Conservation (phyloP, 768 basidiomycete genomes). For the Auriculariales sp. region DNA sequence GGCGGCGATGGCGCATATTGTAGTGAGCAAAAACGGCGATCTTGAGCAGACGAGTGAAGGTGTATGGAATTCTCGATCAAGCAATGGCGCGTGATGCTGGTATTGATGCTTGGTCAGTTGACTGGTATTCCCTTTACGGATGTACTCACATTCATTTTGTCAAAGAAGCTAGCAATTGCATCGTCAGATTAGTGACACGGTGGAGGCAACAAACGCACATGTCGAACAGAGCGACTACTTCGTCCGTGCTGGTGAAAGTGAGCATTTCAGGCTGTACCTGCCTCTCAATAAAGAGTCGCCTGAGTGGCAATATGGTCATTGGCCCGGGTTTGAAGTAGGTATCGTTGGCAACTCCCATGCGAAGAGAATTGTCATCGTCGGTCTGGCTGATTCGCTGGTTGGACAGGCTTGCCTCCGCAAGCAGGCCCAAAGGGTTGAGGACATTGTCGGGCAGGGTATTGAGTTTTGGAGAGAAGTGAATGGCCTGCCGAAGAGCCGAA, state of each 20-base stretch:
- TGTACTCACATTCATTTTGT: slow-evolving; percentile 55
- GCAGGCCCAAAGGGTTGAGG: slow-evolving; percentile 80
- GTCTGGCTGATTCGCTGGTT: slow-evolving; percentile 20
- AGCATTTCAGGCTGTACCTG: slow-evolving; percentile 91
- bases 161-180: slow-evolving; percentile 43
- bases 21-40: slow-evolving; percentile 88
- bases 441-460: slow-evolving; percentile 87
- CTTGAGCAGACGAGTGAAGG: slow-evolving; percentile 87
- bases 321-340: slow-evolving; percentile 91
- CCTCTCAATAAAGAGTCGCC: slow-evolving; percentile 72
- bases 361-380: slow-evolving; percentile 20
- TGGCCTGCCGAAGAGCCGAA: slow-evolving; percentile 20
- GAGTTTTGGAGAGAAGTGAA: slow-evolving; percentile 55
- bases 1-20: slow-evolving; percentile 94
- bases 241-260: slow-evolving; percentile 72
- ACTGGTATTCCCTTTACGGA: slow-evolving; percentile 2
- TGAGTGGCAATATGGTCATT: slow-evolving; percentile 75
- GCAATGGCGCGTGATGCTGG: slow-evolving; percentile 64
- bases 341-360: slow-evolving; percentile 66
- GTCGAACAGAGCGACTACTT: slow-evolving; percentile 82
- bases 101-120: neutral
- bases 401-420: slow-evolving; percentile 79
- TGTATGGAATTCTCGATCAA: slow-evolving; percentile 85
- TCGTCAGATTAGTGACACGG: slow-evolving; percentile 6
- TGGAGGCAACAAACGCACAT: slow-evolving; percentile 41